phyloP scores from a whole-genome alignment of 441 rosid species.

The Euphorbia schlechtendalii region DNA sequence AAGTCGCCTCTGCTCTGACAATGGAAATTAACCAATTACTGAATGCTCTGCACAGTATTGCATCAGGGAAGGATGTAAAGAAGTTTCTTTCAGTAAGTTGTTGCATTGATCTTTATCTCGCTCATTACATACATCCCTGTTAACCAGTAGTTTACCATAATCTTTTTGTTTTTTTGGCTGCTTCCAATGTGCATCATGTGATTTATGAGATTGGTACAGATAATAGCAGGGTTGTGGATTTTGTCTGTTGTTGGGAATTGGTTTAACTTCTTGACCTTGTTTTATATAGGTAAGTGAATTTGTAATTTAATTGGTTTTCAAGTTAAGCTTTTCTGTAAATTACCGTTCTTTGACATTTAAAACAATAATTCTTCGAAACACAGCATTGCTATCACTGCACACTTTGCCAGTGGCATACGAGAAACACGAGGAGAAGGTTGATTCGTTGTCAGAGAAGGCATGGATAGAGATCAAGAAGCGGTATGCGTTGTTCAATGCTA shows the following conservation, averaged over 20 bases:
- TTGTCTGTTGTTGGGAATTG: slow-evolving; percentile 62
- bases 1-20: slow-evolving; percentile 63
- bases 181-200: too few species aligned
- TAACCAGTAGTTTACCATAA: too few species aligned
- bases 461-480: slow-evolving; percentile 66
- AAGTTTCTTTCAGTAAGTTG: slow-evolving; percentile 64
- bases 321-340: neutral
- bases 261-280: slow-evolving; percentile 69
- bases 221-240: slow-evolving; percentile 67
- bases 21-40: slow-evolving; percentile 58
- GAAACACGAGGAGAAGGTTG: slow-evolving; percentile 69
- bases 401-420: slow-evolving; percentile 68
- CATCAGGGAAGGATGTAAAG: slow-evolving; percentile 80
- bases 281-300: slow-evolving; percentile 53
- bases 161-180: too few species aligned
- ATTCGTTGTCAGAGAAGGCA: slow-evolving; percentile 66
- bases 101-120: neutral
- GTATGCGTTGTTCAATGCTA: slow-evolving; percentile 55
- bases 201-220: slow-evolving; percentile 28
- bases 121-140: too few species aligned
- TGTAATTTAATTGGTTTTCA: neutral
- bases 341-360: neutral
- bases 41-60: slow-evolving; percentile 50
- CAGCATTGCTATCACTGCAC: slow-evolving; percentile 68
- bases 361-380: slow-evolving; percentile 20